Conservation (phyloP, 768 basidiomycete species). For the Macrolepiota fuliginosa region DNA sequence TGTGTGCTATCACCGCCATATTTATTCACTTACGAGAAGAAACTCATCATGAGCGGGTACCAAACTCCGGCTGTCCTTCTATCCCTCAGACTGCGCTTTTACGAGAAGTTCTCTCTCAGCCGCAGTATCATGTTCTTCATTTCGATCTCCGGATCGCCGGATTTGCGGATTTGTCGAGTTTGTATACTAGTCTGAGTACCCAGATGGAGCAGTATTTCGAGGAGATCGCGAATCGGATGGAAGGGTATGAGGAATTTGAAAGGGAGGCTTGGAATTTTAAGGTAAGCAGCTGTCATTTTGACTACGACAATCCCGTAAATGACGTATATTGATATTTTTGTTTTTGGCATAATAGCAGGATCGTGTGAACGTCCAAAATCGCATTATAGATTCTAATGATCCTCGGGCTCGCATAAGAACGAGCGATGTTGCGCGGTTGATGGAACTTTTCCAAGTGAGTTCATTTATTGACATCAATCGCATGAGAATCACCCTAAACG, state of each 20-base stretch:
- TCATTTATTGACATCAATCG: neutral
- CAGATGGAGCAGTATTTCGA: slow-evolving; percentile 85
- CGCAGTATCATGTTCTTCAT: slow-evolving; percentile 75
- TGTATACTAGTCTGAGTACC: slow-evolving; percentile 73
- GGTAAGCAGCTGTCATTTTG: slow-evolving; percentile 33
- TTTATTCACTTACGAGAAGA: slow-evolving; percentile 3
- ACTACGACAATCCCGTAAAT: neutral
- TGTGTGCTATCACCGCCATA: slow-evolving; percentile 19
- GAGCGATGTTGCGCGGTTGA: slow-evolving; percentile 76
- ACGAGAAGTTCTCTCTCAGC: slow-evolving; percentile 68
- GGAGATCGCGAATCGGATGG: slow-evolving; percentile 51
- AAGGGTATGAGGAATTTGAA: slow-evolving; percentile 71
- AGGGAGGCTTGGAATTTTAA: slow-evolving; percentile 80
- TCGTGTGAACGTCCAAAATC: slow-evolving; percentile 68
- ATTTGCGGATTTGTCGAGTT: slow-evolving; percentile 76
- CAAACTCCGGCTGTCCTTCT: neutral
- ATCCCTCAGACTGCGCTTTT: slow-evolving; percentile 65
- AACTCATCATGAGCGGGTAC: neutral
- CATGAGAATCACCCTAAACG: neutral
- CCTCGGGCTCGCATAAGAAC: slow-evolving; percentile 54
- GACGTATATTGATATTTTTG: neutral
- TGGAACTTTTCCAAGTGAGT: slow-evolving; percentile 79
- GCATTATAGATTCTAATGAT: slow-evolving; percentile 44
- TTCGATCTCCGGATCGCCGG: slow-evolving; percentile 84
- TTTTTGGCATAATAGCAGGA: slow-evolving; percentile 51